phyloP scores from a whole-genome alignment of 1,284 basidiomycete species.

The Cerrena zonata region DNA sequence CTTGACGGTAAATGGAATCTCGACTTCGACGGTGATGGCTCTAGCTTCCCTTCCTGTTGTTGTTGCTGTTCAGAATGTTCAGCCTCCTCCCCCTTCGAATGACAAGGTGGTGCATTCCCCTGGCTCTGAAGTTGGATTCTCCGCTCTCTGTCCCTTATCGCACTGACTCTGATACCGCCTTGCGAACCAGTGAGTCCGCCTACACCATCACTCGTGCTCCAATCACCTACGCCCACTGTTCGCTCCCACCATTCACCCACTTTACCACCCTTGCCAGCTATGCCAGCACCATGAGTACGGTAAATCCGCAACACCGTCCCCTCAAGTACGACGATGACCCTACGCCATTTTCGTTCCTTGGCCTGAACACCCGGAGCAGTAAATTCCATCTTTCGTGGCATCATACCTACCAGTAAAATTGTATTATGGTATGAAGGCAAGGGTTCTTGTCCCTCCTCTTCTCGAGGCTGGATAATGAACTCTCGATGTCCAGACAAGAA shows the following conservation, averaged over 20 bases:
- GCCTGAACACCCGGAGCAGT: conserved; percentile 78
- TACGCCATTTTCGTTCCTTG: conserved; percentile 86
- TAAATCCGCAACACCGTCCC: conserved; percentile 87
- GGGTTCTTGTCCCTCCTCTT: conserved; percentile 75
- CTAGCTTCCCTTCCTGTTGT: no score
- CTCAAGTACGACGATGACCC: conserved; percentile 85
- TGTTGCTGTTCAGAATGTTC: background rate
- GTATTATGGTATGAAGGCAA: conserved; percentile 81
- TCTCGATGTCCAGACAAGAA: conserved; percentile 26
- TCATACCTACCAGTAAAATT: conserved; percentile 78
- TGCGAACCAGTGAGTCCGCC: conserved; percentile 15
- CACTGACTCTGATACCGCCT: conserved; percentile 19
- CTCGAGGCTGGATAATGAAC: conserved; percentile 38
- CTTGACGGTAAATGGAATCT: background rate
- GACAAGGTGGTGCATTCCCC: background rate
- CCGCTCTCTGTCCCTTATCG: conserved; percentile 14
- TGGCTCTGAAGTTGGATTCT: background rate
- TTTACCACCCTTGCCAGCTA: conserved; percentile 23
- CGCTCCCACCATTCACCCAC: conserved; percentile 73
- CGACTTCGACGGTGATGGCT: background rate
- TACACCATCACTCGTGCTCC: conserved; percentile 17
- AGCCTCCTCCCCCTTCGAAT: background rate
- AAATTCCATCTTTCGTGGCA: conserved; percentile 96
- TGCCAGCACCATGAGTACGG: conserved; percentile 42
- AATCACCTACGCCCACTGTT: conserved; percentile 63